Base-by-base conservation (phyloP, 179 eudicot genomes). In the Beta corolliflora region DNA sequence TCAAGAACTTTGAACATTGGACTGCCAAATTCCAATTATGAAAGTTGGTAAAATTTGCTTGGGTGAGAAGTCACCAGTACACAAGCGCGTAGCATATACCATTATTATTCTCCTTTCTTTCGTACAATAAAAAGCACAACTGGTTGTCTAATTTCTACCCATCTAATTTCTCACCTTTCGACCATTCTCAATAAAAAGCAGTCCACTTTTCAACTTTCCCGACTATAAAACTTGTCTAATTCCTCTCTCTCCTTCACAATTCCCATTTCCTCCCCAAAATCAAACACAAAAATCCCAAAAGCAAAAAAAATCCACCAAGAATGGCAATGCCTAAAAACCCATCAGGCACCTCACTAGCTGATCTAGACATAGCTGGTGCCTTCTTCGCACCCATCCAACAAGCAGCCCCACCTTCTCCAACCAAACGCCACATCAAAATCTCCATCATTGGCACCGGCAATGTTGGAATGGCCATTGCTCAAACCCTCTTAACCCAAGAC, bases 401-500 rank as follows among this genome's bases (percentile, higher is more conserved):
- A 74, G 81, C 92, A 0, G 81, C 89, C 16, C 95, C 92, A 13
- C 93, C 93, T 0, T 71, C 91, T 10, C 84, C 88, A 31, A 86
- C 89, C 73, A 88, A 83, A 7, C 92, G 90, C 80, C 92, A 88
- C 87, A 88, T 90, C 67, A 96, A 96, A 82, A 88, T 96, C 83
- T 88, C 98, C 77, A 89, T 96, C 77, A 52, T 96, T 41, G 99
- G 98, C 55, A 88, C 88, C 3, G 99, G 98, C 55, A 96, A 96
- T 77, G 99, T 96, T 5, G 98, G 98, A 44, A 96, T 96, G 99
- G 99, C 98, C 81, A 96, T 96, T 1, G 93, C 99, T 29, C 98
- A 95, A 56, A 95, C 99, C 65, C 89, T 95, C 81, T 88, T 95
- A 19, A 94, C 98, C 48, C 98, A 96, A 71, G 97, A 88, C 83